Percentiles rank a stretch among this genome's conserved stretches.
phyloP scores from a whole-genome alignment of 2,329 filamentous ascomycete species.

The Pseudogymnoascus sp. region DNA sequence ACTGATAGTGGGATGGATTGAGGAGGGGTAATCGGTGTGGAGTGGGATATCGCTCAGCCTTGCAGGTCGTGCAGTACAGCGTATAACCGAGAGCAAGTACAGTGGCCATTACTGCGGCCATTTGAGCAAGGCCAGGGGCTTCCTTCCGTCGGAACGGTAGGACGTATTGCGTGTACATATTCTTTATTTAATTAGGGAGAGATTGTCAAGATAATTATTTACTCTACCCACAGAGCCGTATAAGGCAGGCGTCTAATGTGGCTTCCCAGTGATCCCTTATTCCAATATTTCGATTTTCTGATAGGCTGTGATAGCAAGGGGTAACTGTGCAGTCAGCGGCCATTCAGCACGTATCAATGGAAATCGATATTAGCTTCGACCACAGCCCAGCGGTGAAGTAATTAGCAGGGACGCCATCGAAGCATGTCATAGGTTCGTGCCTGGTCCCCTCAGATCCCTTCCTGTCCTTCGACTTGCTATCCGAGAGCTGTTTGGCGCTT shows the following conservation, averaged over 20 bases:
- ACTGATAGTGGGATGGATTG: conserved; percentile 7
- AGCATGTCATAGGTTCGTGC: conserved; percentile 2
- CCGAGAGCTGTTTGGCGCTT: conserved; percentile 1
- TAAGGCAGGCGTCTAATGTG: neutral
- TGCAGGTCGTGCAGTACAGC: neutral
- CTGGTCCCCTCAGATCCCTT: neutral
- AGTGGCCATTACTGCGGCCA: neutral
- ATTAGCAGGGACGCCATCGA: neutral
- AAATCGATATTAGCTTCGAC: neutral
- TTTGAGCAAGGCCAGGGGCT: neutral
- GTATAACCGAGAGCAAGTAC: neutral
- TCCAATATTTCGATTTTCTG: neutral
- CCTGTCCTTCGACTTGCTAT: neutral
- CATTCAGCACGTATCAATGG: neutral
- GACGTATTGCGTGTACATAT: neutral
- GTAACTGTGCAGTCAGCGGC: neutral
- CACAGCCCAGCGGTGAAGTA: neutral
- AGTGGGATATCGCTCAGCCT: conserved; percentile 4
- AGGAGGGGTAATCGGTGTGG: neutral
- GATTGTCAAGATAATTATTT: neutral
- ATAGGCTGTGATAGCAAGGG: conserved; percentile 1
- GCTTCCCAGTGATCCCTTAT: neutral
- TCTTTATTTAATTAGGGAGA: neutral
- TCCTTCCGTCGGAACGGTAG: neutral
- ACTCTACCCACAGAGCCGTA: neutral